Evolutionary conservation across 1,139 yeast species (phyloP).

Genomic region (Pichia sp.): DNA sequence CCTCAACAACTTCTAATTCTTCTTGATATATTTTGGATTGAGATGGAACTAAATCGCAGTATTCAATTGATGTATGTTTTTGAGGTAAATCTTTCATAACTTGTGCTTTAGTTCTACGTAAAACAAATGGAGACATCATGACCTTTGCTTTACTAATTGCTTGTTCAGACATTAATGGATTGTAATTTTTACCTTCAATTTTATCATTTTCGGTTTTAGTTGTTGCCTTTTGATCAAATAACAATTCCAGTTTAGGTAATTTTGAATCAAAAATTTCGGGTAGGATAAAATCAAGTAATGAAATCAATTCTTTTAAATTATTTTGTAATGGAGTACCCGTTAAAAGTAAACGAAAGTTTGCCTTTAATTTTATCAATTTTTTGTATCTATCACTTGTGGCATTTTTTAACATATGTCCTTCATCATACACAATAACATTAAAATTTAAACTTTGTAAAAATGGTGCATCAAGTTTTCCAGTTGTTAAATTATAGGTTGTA

Average conservation of each 20-base stretch:
- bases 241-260: conserved; percentile 72
- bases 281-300: conserved; percentile 81
- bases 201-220: conserved; percentile 37
- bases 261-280: conserved; percentile 78
- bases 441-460: conserved; percentile 70
- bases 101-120: conserved; percentile 87
- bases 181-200: conserved; percentile 40
- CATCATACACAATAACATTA: conserved; percentile 90
- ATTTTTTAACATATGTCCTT: conserved; percentile 94
- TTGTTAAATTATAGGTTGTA: conserved; percentile 87
- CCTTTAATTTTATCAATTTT: conserved; percentile 77
- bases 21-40: conserved; percentile 60
- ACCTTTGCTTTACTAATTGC: conserved; percentile 90
- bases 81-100: conserved; percentile 83
- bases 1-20: conserved; percentile 45
- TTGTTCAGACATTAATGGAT: conserved; percentile 81
- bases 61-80: conserved; percentile 57
- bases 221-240: conserved; percentile 78
- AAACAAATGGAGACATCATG: conserved; percentile 97
- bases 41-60: conserved; percentile 46
- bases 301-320: conserved; percentile 81
- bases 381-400: conserved; percentile 80
- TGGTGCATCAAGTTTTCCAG: conserved; percentile 71
- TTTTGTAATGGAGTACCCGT: conserved; percentile 98
- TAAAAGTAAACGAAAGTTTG: conserved; percentile 71